Evolutionary conservation across 1,284 basidiomycete genomes (phyloP).

Genomic region (Puccinia coronata): DNA sequence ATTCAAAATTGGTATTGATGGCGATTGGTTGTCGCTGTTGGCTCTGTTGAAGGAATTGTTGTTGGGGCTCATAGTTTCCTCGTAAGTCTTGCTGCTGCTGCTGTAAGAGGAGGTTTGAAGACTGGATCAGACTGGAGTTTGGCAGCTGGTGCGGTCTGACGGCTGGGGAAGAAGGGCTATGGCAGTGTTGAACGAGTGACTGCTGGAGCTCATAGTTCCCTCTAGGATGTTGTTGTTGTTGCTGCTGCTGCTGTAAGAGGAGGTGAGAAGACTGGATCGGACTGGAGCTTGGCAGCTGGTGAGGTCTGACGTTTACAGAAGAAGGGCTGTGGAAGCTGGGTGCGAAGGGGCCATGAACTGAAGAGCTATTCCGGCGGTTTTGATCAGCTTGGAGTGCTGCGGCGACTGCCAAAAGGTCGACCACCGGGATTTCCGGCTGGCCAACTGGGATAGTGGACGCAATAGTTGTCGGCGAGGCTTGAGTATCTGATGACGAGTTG

Average conservation of each 20-base stretch:
- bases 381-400: neutral
- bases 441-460: neutral
- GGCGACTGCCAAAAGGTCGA: neutral
- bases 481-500: neutral
- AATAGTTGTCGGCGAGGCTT: neutral
- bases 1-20: neutral
- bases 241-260: neutral
- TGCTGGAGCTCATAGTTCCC: neutral
- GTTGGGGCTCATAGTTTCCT: neutral
- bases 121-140: too few relatives aligned
- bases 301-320: neutral
- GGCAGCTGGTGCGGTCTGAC: too few relatives aligned
- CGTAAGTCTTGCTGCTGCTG: neutral
- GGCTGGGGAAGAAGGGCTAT: neutral
- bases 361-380: neutral
- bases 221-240: too few relatives aligned
- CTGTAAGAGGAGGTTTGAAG: neutral
- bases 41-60: neutral
- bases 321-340: neutral
- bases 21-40: neutral
- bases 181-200: too few relatives aligned
- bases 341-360: neutral
- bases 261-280: neutral
- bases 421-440: neutral
- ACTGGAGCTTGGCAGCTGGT: too few relatives aligned